phyloP scores from a whole-genome alignment of 257 asterid species.

The Solanum chilense region DNA sequence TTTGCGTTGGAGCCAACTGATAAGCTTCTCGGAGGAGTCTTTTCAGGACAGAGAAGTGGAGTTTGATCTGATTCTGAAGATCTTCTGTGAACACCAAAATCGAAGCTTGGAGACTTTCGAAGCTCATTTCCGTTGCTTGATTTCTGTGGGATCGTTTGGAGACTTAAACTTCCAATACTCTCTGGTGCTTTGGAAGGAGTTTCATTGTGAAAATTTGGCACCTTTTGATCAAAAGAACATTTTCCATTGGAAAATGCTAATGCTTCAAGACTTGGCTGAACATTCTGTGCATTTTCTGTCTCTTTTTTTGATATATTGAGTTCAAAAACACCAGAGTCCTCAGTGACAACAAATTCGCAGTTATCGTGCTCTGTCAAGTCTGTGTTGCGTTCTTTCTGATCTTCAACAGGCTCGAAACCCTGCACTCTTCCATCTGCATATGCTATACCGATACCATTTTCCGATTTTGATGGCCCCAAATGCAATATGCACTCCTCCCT shows the following conservation, averaged over 20 bases:
- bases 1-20: conserved; percentile 25
- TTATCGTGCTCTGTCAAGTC: background rate
- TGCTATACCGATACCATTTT: background rate
- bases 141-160: conserved; percentile 12
- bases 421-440: background rate
- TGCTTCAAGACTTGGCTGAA: background rate
- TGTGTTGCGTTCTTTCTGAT: background rate
- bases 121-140: conserved; percentile 6
- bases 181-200: background rate
- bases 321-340: background rate
- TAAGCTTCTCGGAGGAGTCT: conserved; percentile 35
- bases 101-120: conserved; percentile 58
- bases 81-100: conserved; percentile 38
- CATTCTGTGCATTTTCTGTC: background rate
- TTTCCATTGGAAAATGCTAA: background rate
- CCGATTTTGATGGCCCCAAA: background rate
- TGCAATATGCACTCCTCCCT: background rate
- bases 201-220: background rate
- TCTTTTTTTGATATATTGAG: background rate
- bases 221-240: background rate
- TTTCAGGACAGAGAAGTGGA: conserved; percentile 47
- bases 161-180: background rate
- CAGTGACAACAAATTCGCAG: background rate
- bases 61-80: conserved; percentile 60
- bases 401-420: background rate